Base-by-base conservation (phyloP, 768 basidiomycete species). In the Pleurotus tuoliensis region DNA sequence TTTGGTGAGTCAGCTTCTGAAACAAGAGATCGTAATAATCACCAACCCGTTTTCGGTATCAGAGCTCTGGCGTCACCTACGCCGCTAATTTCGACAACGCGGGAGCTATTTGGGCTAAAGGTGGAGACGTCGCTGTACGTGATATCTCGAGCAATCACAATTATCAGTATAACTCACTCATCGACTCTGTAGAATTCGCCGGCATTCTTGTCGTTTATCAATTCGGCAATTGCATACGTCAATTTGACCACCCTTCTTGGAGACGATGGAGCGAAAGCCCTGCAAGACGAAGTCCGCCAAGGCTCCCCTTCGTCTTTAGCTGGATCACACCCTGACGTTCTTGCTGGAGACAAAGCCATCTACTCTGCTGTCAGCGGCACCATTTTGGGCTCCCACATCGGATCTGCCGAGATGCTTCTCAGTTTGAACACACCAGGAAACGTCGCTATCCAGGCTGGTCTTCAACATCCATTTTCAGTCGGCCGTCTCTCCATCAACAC, bases 401-500 rank as follows among this genome's bases (percentile, higher is more conserved):
- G 80, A 0, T 75, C 82, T 56, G 69, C 86, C 24, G 87, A 89
- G 67, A 69, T 88, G 18, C 69, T 89, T 38, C 62, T 73, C 63
- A 76, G 66, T 61, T 71, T 71, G 48, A 78, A 74, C 47, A 51
- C 68, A 4, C 61, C 73, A 0, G 69, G 70, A 1, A 58, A 64
- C 22, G 70, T 87, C 47, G 74, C 75, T 4, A 75, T 90, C 53
- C 88, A 90, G 63, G 81, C 82, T 5, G 87, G 83, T 0, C 66
- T 87, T 11, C 87, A 88, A 65, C 83, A 83, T 62, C 83, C 86
- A 1, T 73, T 82, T 64, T 78, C 79, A 38, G 78, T 82, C 50
- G 88, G 88, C n/a, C 76, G 75, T 4, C 64, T 89, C 25, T 80
- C 79, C 57, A 83, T 89, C 71, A 84, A 76, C 63, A 79, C 82